Conservation (phyloP, 83 land plant genomes). For the Thuja plicata region DNA sequence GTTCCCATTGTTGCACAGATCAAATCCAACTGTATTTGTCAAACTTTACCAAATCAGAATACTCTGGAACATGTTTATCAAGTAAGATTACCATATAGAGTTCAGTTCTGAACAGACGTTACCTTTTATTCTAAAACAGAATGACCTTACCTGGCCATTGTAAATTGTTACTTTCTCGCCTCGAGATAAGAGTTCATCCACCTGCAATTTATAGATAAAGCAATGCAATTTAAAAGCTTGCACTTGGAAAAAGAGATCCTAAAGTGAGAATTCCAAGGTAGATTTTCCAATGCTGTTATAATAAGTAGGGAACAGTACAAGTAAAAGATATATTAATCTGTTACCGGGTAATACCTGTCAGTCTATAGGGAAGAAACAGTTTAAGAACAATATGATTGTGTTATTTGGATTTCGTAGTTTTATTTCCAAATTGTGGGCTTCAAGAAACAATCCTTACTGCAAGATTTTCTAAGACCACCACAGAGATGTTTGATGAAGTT, state of each 20-base stretch:
- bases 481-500: not conserved
- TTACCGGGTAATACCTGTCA: not conserved
- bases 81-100: not conserved
- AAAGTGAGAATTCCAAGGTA: not conserved
- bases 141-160: conserved; percentile 78
- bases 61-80: not conserved
- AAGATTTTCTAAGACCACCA: not conserved
- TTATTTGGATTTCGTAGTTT: not conserved
- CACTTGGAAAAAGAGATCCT: not conserved
- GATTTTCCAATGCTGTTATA: not conserved
- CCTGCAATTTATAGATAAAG: conserved; percentile 35
- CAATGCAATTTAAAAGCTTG: not conserved
- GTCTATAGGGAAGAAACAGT: not conserved
- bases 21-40: conserved; percentile 47
- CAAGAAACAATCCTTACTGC: not conserved
- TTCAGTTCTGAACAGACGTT: not conserved
- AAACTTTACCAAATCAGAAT: not conserved
- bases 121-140: not conserved
- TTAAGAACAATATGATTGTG: not conserved
- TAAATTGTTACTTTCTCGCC: conserved; percentile 82
- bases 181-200: conserved; percentile 66
- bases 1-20: conserved; percentile 74
- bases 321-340: not conserved
- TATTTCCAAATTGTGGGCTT: not conserved
- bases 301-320: not conserved